Percentiles rank a stretch among this genome's conserved stretches.
phyloP scores from a whole-genome alignment of 1,139 yeast genomes.

The Suhomyces panamericanus region DNA sequence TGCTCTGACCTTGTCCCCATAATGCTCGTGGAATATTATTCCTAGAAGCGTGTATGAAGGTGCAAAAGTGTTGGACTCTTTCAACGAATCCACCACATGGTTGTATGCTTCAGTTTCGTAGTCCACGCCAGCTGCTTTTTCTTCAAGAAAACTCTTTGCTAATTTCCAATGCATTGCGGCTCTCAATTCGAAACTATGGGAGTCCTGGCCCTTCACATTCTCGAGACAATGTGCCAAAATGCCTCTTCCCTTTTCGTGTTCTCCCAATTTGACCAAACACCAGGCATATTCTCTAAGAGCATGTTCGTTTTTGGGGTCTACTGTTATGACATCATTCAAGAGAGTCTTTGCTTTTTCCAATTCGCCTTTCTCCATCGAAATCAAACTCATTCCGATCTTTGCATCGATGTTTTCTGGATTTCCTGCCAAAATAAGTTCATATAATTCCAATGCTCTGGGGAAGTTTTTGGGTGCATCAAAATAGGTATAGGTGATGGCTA shows the following conservation, averaged over 20 bases:
- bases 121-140: slow-evolving; percentile 22
- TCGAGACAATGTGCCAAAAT: slow-evolving; percentile 47
- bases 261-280: slow-evolving; percentile 64
- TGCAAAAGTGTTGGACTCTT: slow-evolving; percentile 63
- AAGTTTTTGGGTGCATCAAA: slow-evolving; percentile 90
- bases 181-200: slow-evolving; percentile 52
- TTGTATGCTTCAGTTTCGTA: slow-evolving; percentile 48
- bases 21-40: slow-evolving; percentile 56
- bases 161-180: slow-evolving; percentile 71
- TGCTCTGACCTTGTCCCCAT: slow-evolving; percentile 65
- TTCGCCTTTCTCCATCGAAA: slow-evolving; percentile 65
- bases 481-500: slow-evolving; percentile 79
- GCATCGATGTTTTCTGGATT: slow-evolving; percentile 60
- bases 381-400: slow-evolving; percentile 77
- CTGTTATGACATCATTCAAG: slow-evolving; percentile 50
- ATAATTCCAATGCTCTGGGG: slow-evolving; percentile 68
- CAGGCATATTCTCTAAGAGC: slow-evolving; percentile 76
- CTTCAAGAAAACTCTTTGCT: slow-evolving; percentile 54
- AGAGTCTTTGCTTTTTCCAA: slow-evolving; percentile 53
- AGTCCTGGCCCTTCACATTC: slow-evolving; percentile 49
- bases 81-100: slow-evolving; percentile 60
- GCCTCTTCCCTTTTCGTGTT: slow-evolving; percentile 54
- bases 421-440: slow-evolving; percentile 56
- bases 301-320: slow-evolving; percentile 54
- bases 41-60: slow-evolving; percentile 84